Evolutionary conservation across 1,284 basidiomycete genomes (phyloP), one percentile per base, ranked within the genome.

Genomic region (Rhodotorula sp.): DNA sequence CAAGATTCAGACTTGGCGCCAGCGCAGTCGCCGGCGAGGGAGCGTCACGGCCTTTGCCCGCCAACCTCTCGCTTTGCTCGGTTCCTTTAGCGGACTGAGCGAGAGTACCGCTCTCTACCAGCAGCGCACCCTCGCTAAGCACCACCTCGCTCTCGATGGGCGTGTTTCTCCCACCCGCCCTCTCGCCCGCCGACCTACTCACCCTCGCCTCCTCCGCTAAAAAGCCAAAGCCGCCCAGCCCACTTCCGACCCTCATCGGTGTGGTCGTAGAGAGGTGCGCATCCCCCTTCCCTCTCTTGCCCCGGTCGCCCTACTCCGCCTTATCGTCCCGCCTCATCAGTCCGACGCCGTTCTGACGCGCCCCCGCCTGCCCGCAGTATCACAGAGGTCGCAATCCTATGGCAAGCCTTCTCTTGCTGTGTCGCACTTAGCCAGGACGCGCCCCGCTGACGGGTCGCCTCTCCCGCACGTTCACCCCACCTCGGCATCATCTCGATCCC

Each of bases 301-400:
- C 48, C n/a, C 36, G 22, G 2, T 32, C 56, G 2, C 44, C 7
- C 25, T 13, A 22, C 36, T 19, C 36, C 37, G 21, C 27, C 46
- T 50, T 17, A 4, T 61, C 46, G 3, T 27, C 48, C 48, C 3
- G n/a, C 59, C 36, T 48, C n/a, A 32, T 32, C 50, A 15, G 32
- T 1, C n/a, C 55, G n/a, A 27, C 48, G 9, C 41, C 19, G 44
- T 17, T 29, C 22, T 7, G 22, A 2, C 39, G 19, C 37, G 8
- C n/a, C 39, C 39, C 36, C n/a, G n/a, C n/a, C n/a, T n/a, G 12
- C 27, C 19, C 39, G 29, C 68, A 74, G 73, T 25, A 76, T 76
- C 60, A 56, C 72, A 55, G 75, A 76, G 36, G 75, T 76, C 39
- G 74, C 74, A 59, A 67, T 76, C 48, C 67, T 76, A 39, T 76